Evolutionary conservation across 805 yeast genomes (phyloP), one percentile per base, ranked within the genome.

Genomic region (Saturnispora diversa): DNA sequence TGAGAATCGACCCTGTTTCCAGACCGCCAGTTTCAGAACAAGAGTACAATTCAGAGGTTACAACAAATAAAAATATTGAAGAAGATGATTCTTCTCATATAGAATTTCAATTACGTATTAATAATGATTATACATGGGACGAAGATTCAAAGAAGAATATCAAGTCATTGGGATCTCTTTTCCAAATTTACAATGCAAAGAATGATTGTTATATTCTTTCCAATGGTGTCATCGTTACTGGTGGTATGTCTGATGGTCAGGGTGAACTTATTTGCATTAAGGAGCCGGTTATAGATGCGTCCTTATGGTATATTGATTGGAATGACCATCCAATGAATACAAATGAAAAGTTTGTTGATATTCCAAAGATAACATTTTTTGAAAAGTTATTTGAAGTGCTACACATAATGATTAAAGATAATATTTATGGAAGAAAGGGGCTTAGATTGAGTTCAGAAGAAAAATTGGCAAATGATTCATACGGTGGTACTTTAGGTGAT

Each of bases 21-120:
- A 75, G 88, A 45, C 96, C 97, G 3, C 96, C 95, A 8, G 74
- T 87, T 21, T 74, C 90, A 8, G 95, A 85, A 55, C 92, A 85
- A 53, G 97, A 92, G 42, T 88, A 90, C 60, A 80, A 87, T 54
- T 74, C 72, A 48, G 95, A 87, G 59, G 94, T 87, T 1, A 72
- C 84, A 21, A 46, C 50, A 7, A 44, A 46, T 36, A 40, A 36
- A 11, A 24, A 37, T 11, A 37, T 39, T 31, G 16, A 4, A 6
- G 37, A 33, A 12, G 32, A 27, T 2, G 28, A 34, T 6, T 32
- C 37, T 6, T 34, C 31, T 12, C 22, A 40, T n/a, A 13, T 26
- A 2, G 73, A 74, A 46, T 87, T 86, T 71, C 73, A 73, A 42
- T 62, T 90, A 16, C 69, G 73, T 51, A 70, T 79, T 27, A 56